These are phyloP conservation scores for Xylogone sp. DNA, from an alignment of 2,329 filamentous ascomycete species.

Conservation along the genomic window DNA sequence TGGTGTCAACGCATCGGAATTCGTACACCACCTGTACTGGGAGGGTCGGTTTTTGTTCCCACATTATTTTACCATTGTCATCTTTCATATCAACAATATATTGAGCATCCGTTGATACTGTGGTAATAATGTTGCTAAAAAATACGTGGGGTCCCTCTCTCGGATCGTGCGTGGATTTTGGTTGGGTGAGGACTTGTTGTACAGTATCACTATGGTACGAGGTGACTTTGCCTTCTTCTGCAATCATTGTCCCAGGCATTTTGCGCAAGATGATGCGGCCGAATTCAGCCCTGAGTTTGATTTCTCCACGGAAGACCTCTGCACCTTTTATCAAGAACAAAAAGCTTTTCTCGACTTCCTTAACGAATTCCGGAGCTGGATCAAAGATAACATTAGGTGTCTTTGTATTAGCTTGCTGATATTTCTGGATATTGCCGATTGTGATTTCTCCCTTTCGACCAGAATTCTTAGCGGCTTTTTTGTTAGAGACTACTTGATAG, in stretches of 20 bases:
- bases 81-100: conserved; percentile 18
- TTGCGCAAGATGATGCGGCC: conserved; percentile 21
- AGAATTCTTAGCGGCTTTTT: background rate
- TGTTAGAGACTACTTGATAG: background rate
- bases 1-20: conserved; percentile 18
- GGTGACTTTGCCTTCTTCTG: background rate
- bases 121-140: conserved; percentile 25
- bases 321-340: conserved; percentile 14
- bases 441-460: background rate
- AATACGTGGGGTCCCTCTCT: conserved; percentile 1
- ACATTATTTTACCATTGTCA: conserved; percentile 14
- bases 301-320: conserved; percentile 19
- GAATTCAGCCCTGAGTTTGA: conserved; percentile 21
- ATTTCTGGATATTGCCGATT: background rate
- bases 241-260: conserved; percentile 5
- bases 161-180: background rate
- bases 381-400: conserved; percentile 2
- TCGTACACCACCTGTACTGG: conserved; percentile 22
- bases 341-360: conserved; percentile 13
- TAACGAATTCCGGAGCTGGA: conserved; percentile 16
- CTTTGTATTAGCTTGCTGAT: background rate
- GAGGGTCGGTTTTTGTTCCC: conserved; percentile 11
- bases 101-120: conserved; percentile 17
- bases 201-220: background rate
- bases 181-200: background rate